Evolutionary conservation across 2,329 filamentous ascomycete genomes (phyloP).

Genomic region (Pseudogymnoascus sp.): DNA sequence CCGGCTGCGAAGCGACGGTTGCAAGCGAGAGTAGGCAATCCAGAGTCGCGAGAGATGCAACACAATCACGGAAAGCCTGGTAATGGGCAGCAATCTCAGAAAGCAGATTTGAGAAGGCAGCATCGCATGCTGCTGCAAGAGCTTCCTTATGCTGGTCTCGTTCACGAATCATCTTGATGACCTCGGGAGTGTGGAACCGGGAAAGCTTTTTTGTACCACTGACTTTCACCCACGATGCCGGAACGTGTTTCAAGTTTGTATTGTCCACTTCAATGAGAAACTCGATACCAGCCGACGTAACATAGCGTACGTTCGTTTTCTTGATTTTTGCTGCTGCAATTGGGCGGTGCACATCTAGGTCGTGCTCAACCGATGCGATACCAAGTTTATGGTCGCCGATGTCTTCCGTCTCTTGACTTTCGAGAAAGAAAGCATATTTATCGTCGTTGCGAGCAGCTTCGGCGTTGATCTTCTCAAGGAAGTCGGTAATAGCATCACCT

Average conservation of each 20-base stretch:
- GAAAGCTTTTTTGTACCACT: constrained; percentile 88
- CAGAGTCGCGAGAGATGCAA: constrained; percentile 76
- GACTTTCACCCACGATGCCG: constrained; percentile 91
- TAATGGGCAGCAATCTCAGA: constrained; percentile 73
- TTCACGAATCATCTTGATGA: constrained; percentile 73
- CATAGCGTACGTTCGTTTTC: constrained; percentile 64
- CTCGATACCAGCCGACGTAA: constrained; percentile 82
- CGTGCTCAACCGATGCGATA: constrained; percentile 86
- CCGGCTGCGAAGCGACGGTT: constrained; percentile 74
- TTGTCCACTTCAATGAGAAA: constrained; percentile 92
- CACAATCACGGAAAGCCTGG: constrained; percentile 79
- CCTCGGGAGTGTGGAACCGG: constrained; percentile 89
- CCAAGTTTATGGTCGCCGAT: constrained; percentile 84
- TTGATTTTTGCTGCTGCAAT: constrained; percentile 66
- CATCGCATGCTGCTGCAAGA: constrained; percentile 83
- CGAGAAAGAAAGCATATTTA: constrained; percentile 89
- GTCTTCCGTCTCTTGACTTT: constrained; percentile 77
- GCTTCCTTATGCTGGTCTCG: constrained; percentile 93
- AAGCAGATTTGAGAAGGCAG: constrained; percentile 68
- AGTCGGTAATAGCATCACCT: constrained; percentile 60
- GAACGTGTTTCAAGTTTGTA: constrained; percentile 72
- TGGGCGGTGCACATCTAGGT: constrained; percentile 69
- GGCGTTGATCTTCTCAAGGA: constrained; percentile 78
- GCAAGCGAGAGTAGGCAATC: constrained; percentile 87
- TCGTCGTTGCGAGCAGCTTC: constrained; percentile 79